Evolutionary conservation across 2,329 filamentous ascomycete species (phyloP).

Genomic region (Colletotrichum zoysiae): DNA sequence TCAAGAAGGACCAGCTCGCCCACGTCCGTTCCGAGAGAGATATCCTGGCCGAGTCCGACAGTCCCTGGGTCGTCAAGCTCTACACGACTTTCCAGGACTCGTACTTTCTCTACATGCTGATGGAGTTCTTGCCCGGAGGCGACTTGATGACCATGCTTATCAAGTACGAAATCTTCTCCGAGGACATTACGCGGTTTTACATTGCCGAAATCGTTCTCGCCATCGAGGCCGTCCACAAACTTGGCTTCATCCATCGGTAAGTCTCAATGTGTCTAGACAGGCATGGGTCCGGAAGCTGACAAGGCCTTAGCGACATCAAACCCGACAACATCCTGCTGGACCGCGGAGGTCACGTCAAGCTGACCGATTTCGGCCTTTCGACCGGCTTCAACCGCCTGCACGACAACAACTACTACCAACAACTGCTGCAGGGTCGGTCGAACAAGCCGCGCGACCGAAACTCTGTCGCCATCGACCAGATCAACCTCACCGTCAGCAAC

Average conservation of each 20-base stretch:
- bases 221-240: conserved; percentile 98
- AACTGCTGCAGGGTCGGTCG: conserved; percentile 85
- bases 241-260: conserved; percentile 98
- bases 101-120: conserved; percentile 97
- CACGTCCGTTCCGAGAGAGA: conserved; percentile 98
- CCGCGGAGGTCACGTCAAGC: conserved; percentile 94
- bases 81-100: conserved; percentile 98
- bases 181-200: conserved; percentile 98
- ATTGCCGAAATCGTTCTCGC: conserved; percentile 98
- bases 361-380: conserved; percentile 97
- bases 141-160: conserved; percentile 99
- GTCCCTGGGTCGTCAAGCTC: conserved; percentile 98
- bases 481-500: conserved; percentile 97
- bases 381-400: conserved; percentile 98
- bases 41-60: conserved; percentile 98
- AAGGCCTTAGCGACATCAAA: conserved; percentile 87
- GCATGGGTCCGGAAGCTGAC: not conserved
- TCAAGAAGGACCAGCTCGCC: conserved; percentile 97
- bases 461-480: conserved; percentile 96
- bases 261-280: conserved; percentile 49
- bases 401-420: conserved; percentile 98
- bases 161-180: conserved; percentile 99
- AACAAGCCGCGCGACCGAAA: conserved; percentile 84
- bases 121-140: conserved; percentile 98
- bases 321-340: conserved; percentile 98